Percentiles rank a stretch among this genome's conserved stretches.
These are phyloP conservation scores for Lipomyces starkeyi DNA, from an alignment of 805 yeast species.

Conservation along the genomic window DNA sequence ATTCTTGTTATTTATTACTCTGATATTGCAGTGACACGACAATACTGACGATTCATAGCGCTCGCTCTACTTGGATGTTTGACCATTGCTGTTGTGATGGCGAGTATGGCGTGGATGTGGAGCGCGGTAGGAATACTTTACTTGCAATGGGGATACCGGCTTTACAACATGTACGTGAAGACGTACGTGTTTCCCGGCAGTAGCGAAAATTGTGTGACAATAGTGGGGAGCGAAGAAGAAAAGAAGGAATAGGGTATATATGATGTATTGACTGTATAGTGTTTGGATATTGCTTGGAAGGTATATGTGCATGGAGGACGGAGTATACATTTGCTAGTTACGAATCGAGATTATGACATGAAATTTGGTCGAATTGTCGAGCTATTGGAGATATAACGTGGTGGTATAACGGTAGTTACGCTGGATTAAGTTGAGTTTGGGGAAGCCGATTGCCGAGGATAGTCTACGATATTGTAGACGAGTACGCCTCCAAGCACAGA, in stretches of 20 bases:
- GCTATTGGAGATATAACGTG: not conserved
- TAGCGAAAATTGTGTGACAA: not conserved
- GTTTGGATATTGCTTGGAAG: constrained; percentile 2
- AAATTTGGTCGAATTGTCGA: not conserved
- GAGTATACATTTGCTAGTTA: not conserved
- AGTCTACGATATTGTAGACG: not conserved
- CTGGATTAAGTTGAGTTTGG: not conserved
- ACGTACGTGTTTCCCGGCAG: not conserved
- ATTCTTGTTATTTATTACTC: not conserved
- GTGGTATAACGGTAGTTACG: not conserved
- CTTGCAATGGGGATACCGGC: not conserved
- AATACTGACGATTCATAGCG: constrained; percentile 3
- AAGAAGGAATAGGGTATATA: not conserved
- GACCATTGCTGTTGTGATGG: constrained; percentile 12
- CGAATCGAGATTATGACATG: not conserved
- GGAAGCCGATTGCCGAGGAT: not conserved
- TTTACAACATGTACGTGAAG: not conserved
- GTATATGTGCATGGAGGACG: not conserved
- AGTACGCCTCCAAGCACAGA: not conserved
- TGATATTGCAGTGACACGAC: constrained; percentile 3
- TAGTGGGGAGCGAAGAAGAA: not conserved
- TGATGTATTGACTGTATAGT: not conserved
- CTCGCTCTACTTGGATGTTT: constrained; percentile 10
- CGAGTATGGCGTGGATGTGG: constrained; percentile 20
- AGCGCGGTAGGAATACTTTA: constrained; percentile 16